Evolutionary conservation across 2,329 filamentous ascomycete species (phyloP).

Genomic region (Clarireedia sp.): DNA sequence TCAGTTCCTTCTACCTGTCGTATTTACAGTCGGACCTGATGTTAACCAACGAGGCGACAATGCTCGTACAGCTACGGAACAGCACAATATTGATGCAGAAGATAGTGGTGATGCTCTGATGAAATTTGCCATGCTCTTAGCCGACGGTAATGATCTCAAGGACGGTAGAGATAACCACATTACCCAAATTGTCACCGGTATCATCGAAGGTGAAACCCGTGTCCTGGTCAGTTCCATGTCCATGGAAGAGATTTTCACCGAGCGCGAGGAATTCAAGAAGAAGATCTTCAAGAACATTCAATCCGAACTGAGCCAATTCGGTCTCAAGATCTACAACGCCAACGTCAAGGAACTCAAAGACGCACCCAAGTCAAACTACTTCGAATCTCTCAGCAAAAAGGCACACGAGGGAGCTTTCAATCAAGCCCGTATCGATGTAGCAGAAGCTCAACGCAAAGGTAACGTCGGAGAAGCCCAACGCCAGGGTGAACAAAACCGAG

Average conservation of each 20-base stretch:
- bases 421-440: slow-evolving; percentile 63
- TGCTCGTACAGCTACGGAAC: slow-evolving; percentile 14
- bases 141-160: slow-evolving; percentile 45
- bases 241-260: slow-evolving; percentile 46
- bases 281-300: slow-evolving; percentile 54
- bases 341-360: slow-evolving; percentile 86
- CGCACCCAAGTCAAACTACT: slow-evolving; percentile 74
- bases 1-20: slow-evolving; percentile 71
- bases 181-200: slow-evolving; percentile 79
- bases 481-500: slow-evolving; percentile 72
- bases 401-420: slow-evolving; percentile 80
- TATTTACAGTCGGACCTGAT: slow-evolving; percentile 79
- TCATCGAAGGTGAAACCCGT: slow-evolving; percentile 82
- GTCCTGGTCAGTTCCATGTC: slow-evolving; percentile 81
- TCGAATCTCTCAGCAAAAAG: slow-evolving; percentile 72
- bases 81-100: slow-evolving; percentile 29
- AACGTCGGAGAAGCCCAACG: slow-evolving; percentile 72
- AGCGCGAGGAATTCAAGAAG: slow-evolving; percentile 68
- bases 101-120: slow-evolving; percentile 56
- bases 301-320: slow-evolving; percentile 70
- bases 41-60: slow-evolving; percentile 47
- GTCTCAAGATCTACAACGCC: slow-evolving; percentile 61
- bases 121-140: slow-evolving; percentile 77
- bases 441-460: slow-evolving; percentile 55
- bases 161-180: slow-evolving; percentile 47